Evolutionary conservation across 2,329 filamentous ascomycete species (phyloP).

Genomic region (Mariannaea elegans): DNA sequence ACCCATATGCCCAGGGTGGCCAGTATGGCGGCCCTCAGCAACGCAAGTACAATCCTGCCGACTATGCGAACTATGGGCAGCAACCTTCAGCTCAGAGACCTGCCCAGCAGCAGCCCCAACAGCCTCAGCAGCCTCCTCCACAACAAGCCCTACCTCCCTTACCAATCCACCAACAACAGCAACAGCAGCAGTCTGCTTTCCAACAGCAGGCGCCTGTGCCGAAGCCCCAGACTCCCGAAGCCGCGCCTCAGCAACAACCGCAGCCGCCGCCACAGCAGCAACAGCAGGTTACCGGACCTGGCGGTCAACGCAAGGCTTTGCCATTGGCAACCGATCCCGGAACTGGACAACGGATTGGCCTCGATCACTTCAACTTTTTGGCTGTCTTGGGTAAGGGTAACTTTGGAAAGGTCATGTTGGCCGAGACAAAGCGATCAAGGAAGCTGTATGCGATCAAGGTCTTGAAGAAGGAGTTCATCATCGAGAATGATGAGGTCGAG

Average conservation of each 20-base stretch:
- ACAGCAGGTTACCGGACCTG: slow-evolving; percentile 36
- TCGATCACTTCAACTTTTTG: slow-evolving; percentile 99
- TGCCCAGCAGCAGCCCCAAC: slow-evolving; percentile 43
- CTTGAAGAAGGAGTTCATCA: slow-evolving; percentile 99
- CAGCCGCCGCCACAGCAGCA: not conserved
- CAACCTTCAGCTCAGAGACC: slow-evolving; percentile 44
- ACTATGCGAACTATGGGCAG: slow-evolving; percentile 70
- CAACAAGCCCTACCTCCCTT: slow-evolving; percentile 51
- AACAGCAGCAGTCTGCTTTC: slow-evolving; percentile 40
- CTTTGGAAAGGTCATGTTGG: slow-evolving; percentile 99
- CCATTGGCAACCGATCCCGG: slow-evolving; percentile 77
- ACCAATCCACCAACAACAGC: slow-evolving; percentile 30
- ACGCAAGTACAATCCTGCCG: slow-evolving; percentile 79
- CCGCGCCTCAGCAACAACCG: slow-evolving; percentile 42
- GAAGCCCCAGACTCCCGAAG: slow-evolving; percentile 53
- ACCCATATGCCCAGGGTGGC: slow-evolving; percentile 46
- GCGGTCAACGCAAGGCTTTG: slow-evolving; percentile 63
- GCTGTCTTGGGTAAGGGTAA: slow-evolving; percentile 98
- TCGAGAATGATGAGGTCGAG: slow-evolving; percentile 98
- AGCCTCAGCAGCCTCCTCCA: slow-evolving; percentile 40
- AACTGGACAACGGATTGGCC: slow-evolving; percentile 84
- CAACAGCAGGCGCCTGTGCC: slow-evolving; percentile 48
- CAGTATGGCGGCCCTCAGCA: slow-evolving; percentile 56
- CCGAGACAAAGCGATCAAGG: slow-evolving; percentile 92
- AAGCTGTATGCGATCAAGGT: slow-evolving; percentile 98